Base-by-base conservation (phyloP, 2,329 filamentous ascomycete genomes). In the Lachnellula arida region DNA sequence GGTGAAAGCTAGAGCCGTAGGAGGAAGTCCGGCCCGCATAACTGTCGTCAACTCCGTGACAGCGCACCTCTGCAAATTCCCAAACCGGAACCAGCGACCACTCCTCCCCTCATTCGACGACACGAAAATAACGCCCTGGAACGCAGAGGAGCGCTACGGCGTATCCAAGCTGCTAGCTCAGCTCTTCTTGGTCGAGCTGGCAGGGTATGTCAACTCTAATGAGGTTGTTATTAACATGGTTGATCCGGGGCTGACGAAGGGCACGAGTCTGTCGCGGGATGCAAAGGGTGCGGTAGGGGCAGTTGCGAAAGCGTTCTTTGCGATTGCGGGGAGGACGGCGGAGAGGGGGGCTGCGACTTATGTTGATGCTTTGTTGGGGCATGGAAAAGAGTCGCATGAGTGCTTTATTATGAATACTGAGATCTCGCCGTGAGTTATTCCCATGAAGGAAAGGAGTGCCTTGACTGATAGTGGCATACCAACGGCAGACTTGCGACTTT, bases 351-450 rank as follows among this genome's bases (percentile, higher is more conserved):
- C 52, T 19, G 42, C 15, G 5, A 44, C 25, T 23, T 51, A 51
- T 48, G 25, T 56, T 12, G 11, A 56, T 52, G 52, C 52, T 17
- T 43, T 49, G 4, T 34, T 56, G 32, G 49, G 17, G 17, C 32
- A 39, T 15, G 54, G 49, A 4, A 51, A 56, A 46, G 77, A 80
- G 61, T 75, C 75, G 0, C 79, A 82, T 61, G 78, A 77, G 0
- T 75, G 73, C 43, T 80, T 76, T 58, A 34, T 80, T 0, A 77
- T 75, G 71, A 74, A 75, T 46, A 79, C 75, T 71, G 66, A 73
- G 3, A 73, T 79, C 14, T 57, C 59, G 3, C 73, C 76, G 74
- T 79, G 66, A 74, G 76, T 71, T 19, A 53, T n/a, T 22, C 23
- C 6, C 17, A 39, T 15, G 1, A 11, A 25, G 8, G 25, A 25